Percentiles rank a stretch among this genome's conserved stretches.
These are phyloP conservation scores for Metarhizium humberi DNA, from an alignment of 2,329 filamentous ascomycete genomes.

Conservation along the genomic window DNA sequence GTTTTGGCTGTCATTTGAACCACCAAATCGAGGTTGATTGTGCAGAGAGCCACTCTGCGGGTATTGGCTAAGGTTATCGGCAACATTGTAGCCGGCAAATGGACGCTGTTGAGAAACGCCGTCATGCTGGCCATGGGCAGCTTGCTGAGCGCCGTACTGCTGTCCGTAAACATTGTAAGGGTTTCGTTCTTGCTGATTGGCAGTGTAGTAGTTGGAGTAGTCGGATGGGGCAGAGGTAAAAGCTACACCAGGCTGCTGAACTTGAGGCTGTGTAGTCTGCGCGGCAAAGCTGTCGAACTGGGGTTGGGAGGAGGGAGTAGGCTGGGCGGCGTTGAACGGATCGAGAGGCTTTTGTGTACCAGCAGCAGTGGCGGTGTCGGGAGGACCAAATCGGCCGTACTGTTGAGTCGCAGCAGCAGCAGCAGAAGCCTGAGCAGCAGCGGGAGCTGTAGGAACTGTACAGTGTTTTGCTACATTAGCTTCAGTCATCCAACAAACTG, in stretches of 20 bases:
- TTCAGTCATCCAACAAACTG: constrained; percentile 8
- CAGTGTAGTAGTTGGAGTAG: constrained; percentile 78
- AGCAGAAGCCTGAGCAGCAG: constrained; percentile 38
- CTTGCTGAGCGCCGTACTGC: constrained; percentile 47
- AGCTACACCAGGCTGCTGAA: constrained; percentile 50
- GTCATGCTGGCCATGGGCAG: constrained; percentile 62
- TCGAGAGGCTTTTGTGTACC: constrained; percentile 76
- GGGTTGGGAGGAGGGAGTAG: constrained; percentile 41
- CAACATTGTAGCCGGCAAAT: constrained; percentile 64
- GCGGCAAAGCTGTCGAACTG: constrained; percentile 54
- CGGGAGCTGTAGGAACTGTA: constrained; percentile 6
- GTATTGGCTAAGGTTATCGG: constrained; percentile 58
- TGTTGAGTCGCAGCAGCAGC: constrained; percentile 48
- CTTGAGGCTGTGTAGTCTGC: constrained; percentile 50
- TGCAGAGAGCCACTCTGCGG: constrained; percentile 56
- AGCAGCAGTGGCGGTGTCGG: constrained; percentile 51
- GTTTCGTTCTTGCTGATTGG: constrained; percentile 62
- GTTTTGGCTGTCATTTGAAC: constrained; percentile 61
- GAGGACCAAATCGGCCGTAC: constrained; percentile 61
- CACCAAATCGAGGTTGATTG: constrained; percentile 51
- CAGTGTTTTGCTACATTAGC: constrained; percentile 15
- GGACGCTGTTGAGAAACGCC: constrained; percentile 62
- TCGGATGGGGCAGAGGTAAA: constrained; percentile 70
- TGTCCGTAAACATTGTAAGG: constrained; percentile 73
- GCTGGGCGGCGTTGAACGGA: constrained; percentile 61